Percentiles rank a stretch among this genome's conserved stretches.
Conservation (phyloP, 345 rosid species). For the Brassica incana region DNA sequence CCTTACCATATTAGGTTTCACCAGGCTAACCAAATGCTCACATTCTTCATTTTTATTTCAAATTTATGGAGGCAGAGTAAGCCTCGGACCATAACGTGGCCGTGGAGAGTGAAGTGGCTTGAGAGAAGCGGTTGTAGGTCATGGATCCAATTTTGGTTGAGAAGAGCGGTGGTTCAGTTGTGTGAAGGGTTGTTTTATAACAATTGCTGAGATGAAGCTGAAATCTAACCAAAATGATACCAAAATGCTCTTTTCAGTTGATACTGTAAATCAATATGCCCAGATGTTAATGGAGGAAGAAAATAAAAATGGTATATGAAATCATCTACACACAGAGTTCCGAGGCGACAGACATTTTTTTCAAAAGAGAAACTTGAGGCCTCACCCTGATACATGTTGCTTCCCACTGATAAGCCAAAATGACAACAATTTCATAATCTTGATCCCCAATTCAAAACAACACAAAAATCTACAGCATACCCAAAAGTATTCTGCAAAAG, state of each 20-base stretch:
- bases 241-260: too few relatives aligned
- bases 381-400: not conserved
- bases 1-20: slow-evolving; percentile 72
- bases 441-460: too few relatives aligned
- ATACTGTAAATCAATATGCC: too few relatives aligned
- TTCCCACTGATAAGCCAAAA: not conserved
- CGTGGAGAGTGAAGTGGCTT: not conserved
- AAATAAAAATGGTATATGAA: not conserved
- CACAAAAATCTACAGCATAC: too few relatives aligned
- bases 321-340: not conserved
- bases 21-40: slow-evolving; percentile 63
- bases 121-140: not conserved
- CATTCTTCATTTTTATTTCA: slow-evolving; percentile 66
- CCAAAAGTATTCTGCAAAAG: not conserved
- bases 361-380: too few relatives aligned
- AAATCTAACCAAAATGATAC: too few relatives aligned
- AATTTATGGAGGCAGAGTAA: not conserved
- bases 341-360: not conserved
- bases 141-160: not conserved
- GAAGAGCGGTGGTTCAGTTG: not conserved
- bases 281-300: not conserved
- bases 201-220: not conserved
- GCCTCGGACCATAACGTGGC: not conserved
- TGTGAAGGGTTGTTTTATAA: not conserved
- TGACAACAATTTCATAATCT: too few relatives aligned